Evolutionary conservation across 495 filamentous ascomycete genomes (phyloP).

Genomic region (Podospora bellae-mahoneyi): DNA sequence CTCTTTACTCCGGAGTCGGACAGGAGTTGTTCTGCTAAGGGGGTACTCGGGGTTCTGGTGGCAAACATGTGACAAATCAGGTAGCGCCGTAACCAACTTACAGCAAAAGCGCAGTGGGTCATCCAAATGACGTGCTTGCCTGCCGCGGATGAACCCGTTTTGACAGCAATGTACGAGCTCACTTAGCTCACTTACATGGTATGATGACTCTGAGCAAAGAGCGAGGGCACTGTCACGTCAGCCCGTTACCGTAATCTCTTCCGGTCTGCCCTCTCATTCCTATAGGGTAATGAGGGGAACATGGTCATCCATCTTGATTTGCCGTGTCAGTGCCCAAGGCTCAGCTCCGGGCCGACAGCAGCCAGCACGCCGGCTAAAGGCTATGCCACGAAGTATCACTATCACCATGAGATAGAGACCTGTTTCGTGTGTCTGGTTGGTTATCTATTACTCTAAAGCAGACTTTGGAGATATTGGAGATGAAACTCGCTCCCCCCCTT

Average conservation of each 20-base stretch:
- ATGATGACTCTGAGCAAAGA: slow-evolving; percentile 4
- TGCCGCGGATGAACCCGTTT: slow-evolving; percentile 1
- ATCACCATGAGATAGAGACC: neutral
- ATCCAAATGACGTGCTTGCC: slow-evolving; percentile 6
- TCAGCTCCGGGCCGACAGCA: neutral
- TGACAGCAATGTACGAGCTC: neutral
- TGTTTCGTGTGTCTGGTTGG: neutral
- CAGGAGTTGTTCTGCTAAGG: neutral
- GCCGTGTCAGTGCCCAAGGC: neutral
- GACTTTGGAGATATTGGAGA: neutral
- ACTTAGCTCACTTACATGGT: too few relatives aligned
- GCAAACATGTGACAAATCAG: neutral
- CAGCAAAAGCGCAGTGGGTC: neutral
- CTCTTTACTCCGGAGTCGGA: slow-evolving; percentile 4
- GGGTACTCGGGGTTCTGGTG: neutral
- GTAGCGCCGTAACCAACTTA: neutral
- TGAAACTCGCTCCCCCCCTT: neutral
- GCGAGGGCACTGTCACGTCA: slow-evolving; percentile 1
- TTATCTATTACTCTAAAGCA: neutral
- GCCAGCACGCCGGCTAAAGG: slow-evolving; percentile 3
- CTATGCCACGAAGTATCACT: neutral
- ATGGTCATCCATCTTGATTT: neutral
- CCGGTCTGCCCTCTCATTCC: neutral
- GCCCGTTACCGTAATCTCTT: slow-evolving; percentile 1
- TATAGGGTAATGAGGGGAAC: neutral